Evolutionary conservation across 169 alveolate genomes (phyloP), one percentile per base, ranked within the genome.

Genomic region (Eimeria praecox): DNA sequence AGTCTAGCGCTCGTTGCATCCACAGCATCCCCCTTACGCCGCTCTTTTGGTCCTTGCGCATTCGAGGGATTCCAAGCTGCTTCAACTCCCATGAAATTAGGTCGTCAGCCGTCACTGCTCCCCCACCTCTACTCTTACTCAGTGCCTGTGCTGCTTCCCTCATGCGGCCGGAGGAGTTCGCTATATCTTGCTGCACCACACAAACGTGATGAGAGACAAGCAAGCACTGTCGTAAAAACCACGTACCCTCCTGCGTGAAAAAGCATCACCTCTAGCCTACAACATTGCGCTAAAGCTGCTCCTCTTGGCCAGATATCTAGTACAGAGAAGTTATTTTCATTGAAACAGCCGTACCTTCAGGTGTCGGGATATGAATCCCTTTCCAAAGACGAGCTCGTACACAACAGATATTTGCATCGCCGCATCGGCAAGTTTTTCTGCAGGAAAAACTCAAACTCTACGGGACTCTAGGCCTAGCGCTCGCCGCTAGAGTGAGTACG

Each of bases 1-100:
- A 95, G 69, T 95, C 97, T 14, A 95, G 73, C 82, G 97, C 97
- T 33, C 97, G 97, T 44, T 90, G 92, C 97, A 95, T 85, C 97
- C 97, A 95, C 49, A 95, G 90, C 82, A 95, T 88, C 5, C 94
- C 94, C 83, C 82, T 73, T 27, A 95, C 95, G 16, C 97, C 97
- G 78, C 83, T 77, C 42, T 91, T 42, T 27, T 71, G 73, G 73
- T 95, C 97, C 42, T 95, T 95, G 44, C 97, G 93, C 86, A 91
- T 54, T 56, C 38, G 40, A 30, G 92, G 49, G 35, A 91, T 78
- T 27, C 97, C 97, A 35, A 59, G 30, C 78, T 93, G 66, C 52
- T 42, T 64, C 3, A 83, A 9, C 66, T 93, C 96, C 86, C 85
- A 80, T 8, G 40, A 22, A 52, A 93, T 93, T 44, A 93, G 14